Evolutionary conservation across 2,329 filamentous ascomycete species (phyloP).

Genomic region (Fusarium succisae): DNA sequence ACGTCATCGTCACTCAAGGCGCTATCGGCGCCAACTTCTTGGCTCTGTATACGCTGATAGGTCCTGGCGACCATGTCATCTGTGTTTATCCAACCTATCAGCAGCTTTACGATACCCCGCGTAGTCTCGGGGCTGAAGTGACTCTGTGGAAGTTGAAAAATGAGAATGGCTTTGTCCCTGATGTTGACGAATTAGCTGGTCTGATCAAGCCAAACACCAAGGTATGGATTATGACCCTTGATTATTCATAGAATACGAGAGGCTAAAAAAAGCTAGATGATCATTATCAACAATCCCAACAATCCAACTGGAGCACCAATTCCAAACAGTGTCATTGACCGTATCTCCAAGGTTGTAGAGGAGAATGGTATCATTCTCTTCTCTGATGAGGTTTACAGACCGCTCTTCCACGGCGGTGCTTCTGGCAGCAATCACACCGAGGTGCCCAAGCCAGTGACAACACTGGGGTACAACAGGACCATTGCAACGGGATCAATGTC

Average conservation of each 20-base stretch:
- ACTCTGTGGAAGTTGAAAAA: conserved; percentile 77
- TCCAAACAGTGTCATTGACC: conserved; percentile 65
- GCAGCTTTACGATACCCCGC: conserved; percentile 80
- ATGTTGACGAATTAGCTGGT: conserved; percentile 70
- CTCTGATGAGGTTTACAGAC: conserved; percentile 85
- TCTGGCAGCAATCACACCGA: conserved; percentile 53
- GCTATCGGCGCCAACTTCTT: conserved; percentile 86
- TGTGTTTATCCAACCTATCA: conserved; percentile 90
- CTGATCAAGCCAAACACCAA: conserved; percentile 77
- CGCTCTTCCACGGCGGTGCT: conserved; percentile 74
- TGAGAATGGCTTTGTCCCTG: conserved; percentile 71
- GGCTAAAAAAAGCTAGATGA: conserved; percentile 47
- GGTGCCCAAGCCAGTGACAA: conserved; percentile 72
- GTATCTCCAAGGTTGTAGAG: conserved; percentile 71
- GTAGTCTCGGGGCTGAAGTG: conserved; percentile 79
- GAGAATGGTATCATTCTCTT: conserved; percentile 72
- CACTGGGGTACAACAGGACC: conserved; percentile 75
- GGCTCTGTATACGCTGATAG: conserved; percentile 75
- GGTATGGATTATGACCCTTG: conserved; percentile 49
- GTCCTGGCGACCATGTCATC: conserved; percentile 81
- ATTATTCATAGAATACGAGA: rapidly evolving
- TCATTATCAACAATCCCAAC: conserved; percentile 75
- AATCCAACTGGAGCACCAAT: conserved; percentile 83
- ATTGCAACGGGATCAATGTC: conserved; percentile 84
- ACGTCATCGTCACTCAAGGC: conserved; percentile 80